phyloP scores from a whole-genome alignment of 192 early-diverging fungal genomes.

The Phycomyces nitens region DNA sequence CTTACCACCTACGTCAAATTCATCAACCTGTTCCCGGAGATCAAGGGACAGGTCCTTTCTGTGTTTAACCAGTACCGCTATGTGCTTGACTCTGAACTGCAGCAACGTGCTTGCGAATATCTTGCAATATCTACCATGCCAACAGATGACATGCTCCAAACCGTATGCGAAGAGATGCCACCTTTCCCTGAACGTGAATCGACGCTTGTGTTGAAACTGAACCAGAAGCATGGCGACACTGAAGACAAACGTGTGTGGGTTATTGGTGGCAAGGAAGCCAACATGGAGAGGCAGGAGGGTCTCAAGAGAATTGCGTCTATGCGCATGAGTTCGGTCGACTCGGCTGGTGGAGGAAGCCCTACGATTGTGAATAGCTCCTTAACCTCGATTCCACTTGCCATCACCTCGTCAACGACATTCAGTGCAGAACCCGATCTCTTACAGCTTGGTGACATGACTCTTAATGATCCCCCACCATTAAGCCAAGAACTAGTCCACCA shows the following conservation, averaged over 20 bases:
- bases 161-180: constrained; percentile 98
- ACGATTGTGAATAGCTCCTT: constrained; percentile 3
- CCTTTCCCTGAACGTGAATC: constrained; percentile 94
- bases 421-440: constrained; percentile 29
- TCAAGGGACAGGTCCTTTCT: constrained; percentile 80
- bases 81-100: constrained; percentile 92
- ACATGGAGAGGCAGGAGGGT: constrained; percentile 54
- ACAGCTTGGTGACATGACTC: constrained; percentile 33
- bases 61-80: constrained; percentile 86
- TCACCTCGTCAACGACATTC: not conserved
- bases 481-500: not conserved
- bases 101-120: constrained; percentile 97
- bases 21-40: constrained; percentile 96
- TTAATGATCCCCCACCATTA: not conserved
- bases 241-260: constrained; percentile 96
- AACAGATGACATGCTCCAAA: constrained; percentile 86
- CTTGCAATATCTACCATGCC: constrained; percentile 77
- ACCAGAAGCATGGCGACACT: constrained; percentile 84
- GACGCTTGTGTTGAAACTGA: constrained; percentile 75
- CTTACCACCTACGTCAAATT: constrained; percentile 95
- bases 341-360: not conserved
- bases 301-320: constrained; percentile 33
- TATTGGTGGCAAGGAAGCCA: constrained; percentile 83
- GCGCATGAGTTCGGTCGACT: constrained; percentile 15
- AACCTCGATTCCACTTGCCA: constrained; percentile 6